Percentiles rank a stretch among this genome's conserved stretches.
Conservation (phyloP, 768 basidiomycete species). For the Mycena floridula region DNA sequence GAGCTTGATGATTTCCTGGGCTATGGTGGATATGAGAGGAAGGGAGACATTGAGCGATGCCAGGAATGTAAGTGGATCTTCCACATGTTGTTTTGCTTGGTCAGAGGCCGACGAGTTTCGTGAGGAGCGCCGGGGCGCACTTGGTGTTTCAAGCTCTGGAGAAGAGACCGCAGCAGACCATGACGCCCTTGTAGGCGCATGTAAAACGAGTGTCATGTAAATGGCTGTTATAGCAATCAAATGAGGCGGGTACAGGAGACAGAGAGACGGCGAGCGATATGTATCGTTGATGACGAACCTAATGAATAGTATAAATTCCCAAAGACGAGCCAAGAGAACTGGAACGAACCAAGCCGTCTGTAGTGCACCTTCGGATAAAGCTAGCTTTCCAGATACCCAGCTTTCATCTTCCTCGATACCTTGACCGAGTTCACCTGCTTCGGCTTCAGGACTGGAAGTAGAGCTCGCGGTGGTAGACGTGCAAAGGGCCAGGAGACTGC, state of each 20-base stretch:
- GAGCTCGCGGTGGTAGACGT: constrained; percentile 45
- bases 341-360: constrained; percentile 80
- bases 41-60: constrained; percentile 83
- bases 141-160: constrained; percentile 19
- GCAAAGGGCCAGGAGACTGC: constrained; percentile 75
- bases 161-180: constrained; percentile 15
- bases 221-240: constrained; percentile 89
- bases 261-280: constrained; percentile 79
- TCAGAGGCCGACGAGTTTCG: constrained; percentile 30
- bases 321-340: neutral
- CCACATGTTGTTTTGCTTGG: constrained; percentile 37
- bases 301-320: constrained; percentile 1
- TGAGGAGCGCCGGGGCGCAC: constrained; percentile 52
- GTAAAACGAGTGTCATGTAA: constrained; percentile 79
- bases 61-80: constrained; percentile 80
- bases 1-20: constrained; percentile 85
- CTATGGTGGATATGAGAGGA: constrained; percentile 72
- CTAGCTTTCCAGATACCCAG: constrained; percentile 77
- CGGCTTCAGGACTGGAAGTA: constrained; percentile 31
- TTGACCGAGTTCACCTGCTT: constrained; percentile 53
- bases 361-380: constrained; percentile 67
- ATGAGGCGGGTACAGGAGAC: constrained; percentile 93
- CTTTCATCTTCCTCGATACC: constrained; percentile 45
- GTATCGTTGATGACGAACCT: constrained; percentile 98
- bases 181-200: constrained; percentile 48